Evolutionary conservation across 768 basidiomycete species (phyloP).

Genomic region (Lactarius deliciosus): DNA sequence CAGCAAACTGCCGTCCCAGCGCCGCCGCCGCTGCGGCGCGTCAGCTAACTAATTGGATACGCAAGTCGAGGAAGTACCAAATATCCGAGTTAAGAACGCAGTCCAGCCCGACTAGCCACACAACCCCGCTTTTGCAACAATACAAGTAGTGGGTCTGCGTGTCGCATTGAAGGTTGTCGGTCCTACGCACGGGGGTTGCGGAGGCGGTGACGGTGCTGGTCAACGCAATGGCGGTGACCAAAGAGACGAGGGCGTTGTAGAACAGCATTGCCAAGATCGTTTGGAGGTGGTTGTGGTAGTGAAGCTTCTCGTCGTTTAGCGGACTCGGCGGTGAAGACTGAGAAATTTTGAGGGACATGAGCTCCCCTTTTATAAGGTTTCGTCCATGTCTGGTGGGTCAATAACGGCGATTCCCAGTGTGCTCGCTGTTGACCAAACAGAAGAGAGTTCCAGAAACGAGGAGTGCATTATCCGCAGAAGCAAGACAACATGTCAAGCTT

Average conservation of each 20-base stretch:
- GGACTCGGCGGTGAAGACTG: neutral
- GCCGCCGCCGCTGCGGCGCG: no score
- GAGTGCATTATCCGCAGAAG: neutral
- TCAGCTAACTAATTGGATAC: neutral
- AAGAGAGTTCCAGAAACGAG: neutral
- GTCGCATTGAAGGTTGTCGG: neutral
- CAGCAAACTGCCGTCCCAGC: no score
- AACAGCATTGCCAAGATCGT: neutral
- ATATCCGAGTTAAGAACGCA: neutral
- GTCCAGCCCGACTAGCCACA: neutral
- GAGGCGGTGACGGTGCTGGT: neutral
- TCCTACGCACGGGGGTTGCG: neutral
- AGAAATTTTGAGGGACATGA: neutral
- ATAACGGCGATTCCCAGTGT: neutral
- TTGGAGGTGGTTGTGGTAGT: neutral
- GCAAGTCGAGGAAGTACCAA: neutral
- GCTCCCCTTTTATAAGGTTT: slow-evolving; percentile 5
- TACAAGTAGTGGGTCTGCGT: no score
- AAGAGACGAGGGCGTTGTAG: slow-evolving; percentile 3
- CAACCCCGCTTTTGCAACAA: no score
- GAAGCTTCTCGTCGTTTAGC: neutral
- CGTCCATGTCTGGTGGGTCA: neutral
- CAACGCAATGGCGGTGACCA: slow-evolving; percentile 1
- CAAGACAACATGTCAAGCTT: neutral
- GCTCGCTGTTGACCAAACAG: neutral